These are phyloP conservation scores for Fusarium cicatricum DNA, from an alignment of 2,329 filamentous ascomycete species.

Conservation along the genomic window DNA sequence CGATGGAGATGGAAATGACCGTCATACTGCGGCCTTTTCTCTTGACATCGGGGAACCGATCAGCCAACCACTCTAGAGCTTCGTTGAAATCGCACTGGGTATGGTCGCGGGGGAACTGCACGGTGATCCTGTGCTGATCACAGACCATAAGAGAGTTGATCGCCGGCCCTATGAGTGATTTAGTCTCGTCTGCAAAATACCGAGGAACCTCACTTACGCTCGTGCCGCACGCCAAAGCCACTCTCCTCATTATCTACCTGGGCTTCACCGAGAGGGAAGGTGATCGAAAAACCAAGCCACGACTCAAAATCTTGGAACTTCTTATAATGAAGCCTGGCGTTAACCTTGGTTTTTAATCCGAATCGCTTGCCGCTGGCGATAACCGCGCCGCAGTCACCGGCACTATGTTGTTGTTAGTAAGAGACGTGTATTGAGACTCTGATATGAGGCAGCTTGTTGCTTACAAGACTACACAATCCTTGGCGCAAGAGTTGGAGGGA, in stretches of 20 bases:
- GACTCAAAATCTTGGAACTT: not conserved
- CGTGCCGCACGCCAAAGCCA: conserved; percentile 10
- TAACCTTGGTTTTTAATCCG: not conserved
- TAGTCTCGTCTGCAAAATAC: too few relatives aligned
- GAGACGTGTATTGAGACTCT: not conserved
- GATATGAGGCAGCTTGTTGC: not conserved
- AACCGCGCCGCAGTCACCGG: conserved; percentile 6
- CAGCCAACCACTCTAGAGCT: not conserved
- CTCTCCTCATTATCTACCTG: not conserved
- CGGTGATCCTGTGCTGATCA: not conserved
- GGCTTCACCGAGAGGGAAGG: not conserved
- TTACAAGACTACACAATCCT: conserved; percentile 6
- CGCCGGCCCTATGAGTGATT: too few relatives aligned
- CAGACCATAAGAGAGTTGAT: too few relatives aligned
- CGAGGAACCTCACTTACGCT: too few relatives aligned
- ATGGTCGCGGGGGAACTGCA: not conserved
- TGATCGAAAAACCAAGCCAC: not conserved
- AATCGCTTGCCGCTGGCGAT: conserved; percentile 5
- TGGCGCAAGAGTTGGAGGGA: too few relatives aligned
- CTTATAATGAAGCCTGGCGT: not conserved
- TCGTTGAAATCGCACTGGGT: not conserved
- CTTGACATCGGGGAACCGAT: not conserved
- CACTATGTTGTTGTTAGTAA: not conserved
- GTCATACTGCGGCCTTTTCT: not conserved
- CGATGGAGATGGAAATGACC: not conserved